phyloP scores from a whole-genome alignment of 176 grass and related monocot species.

The Rhynchospora pubera region DNA sequence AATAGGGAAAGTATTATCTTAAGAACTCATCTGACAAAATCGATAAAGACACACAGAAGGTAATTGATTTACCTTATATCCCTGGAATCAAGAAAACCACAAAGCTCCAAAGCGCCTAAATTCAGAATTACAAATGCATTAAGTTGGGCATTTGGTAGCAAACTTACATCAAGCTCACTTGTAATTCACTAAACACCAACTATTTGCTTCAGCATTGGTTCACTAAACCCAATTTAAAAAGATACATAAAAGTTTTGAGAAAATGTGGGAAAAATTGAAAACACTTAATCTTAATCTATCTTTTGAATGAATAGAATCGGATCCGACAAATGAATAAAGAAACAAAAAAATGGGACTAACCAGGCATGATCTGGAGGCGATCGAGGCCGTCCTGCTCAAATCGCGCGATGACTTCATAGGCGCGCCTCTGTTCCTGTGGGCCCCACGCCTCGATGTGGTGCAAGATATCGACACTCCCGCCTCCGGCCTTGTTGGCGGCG shows the following conservation, averaged over 20 bases:
- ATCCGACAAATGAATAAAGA: neutral
- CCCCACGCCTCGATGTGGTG: conserved; percentile 58
- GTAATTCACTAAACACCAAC: neutral
- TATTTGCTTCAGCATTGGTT: neutral
- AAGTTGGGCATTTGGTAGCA: neutral
- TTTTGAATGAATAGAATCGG: neutral
- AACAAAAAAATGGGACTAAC: conserved; percentile 10
- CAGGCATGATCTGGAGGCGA: conserved; percentile 91
- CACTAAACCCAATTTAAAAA: neutral
- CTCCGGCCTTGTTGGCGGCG: conserved; percentile 33
- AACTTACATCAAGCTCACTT: neutral
- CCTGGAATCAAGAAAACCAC: conserved; percentile 58
- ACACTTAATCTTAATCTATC: too few species aligned
- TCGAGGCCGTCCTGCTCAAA: conserved; percentile 84
- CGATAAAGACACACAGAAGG: neutral
- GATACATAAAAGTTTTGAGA: neutral
- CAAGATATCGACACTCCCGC: conserved; percentile 67
- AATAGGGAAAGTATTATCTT: neutral
- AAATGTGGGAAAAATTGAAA: too few species aligned
- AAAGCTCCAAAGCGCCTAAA: conserved; percentile 73
- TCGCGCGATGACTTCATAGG: conserved; percentile 69
- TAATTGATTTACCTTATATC: conserved; percentile 46
- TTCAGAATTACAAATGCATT: conserved; percentile 2
- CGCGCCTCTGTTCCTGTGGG: conserved; percentile 49
- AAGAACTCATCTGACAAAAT: neutral